Base-by-base conservation (phyloP, 495 filamentous ascomycete species). In the Annulohypoxylon nitens region DNA sequence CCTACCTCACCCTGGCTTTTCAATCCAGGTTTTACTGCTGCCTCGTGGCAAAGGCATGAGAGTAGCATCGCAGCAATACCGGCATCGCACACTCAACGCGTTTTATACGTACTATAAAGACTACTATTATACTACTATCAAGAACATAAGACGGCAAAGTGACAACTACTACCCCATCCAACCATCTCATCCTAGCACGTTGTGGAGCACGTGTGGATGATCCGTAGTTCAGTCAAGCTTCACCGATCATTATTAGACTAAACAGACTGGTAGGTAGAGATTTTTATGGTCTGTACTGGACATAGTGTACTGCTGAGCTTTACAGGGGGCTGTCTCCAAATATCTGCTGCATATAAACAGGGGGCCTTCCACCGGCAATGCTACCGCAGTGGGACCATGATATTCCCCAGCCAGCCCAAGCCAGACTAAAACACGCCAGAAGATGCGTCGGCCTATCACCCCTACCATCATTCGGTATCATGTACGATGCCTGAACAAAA, bases 141-240 rank as follows among this genome's bases (percentile, higher is more conserved):
- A 20, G 57, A 30, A 14, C 10, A 18, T 43, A 5, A n/a, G 36
- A 43, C 30, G 18, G 16, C 11, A 26, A 41, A 25, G 57, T 60
- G 20, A 18, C 36, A 45, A 41, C 37, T 60, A 30, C 57, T 43
- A 37, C 54, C 54, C 41, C 51, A 43, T 70, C 60, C 30, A 2
- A 10, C 11, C 36, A 39, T 39, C 53, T 37, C 50, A 48, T 70
- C 16, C 18, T 39, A 18, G 41, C 18, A 55, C 18, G 4, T 11
- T 61, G 41, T 50, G 51, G 50, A 63, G 37, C 14, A 58, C 23
- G 6, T 55, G 41, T 53, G 41, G 61, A 53, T 64, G 39, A 41
- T 48, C 25, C 54, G 61, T 64, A 16, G 26, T 36, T 37, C 68
- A 71, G 61, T 71, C 68, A 65, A 71, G 68, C 68, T 65, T 71